Percentiles rank a stretch among this genome's conserved stretches.
These are phyloP conservation scores for Suhomyces kilbournensis DNA, from an alignment of 805 yeast genomes.

Conservation along the genomic window DNA sequence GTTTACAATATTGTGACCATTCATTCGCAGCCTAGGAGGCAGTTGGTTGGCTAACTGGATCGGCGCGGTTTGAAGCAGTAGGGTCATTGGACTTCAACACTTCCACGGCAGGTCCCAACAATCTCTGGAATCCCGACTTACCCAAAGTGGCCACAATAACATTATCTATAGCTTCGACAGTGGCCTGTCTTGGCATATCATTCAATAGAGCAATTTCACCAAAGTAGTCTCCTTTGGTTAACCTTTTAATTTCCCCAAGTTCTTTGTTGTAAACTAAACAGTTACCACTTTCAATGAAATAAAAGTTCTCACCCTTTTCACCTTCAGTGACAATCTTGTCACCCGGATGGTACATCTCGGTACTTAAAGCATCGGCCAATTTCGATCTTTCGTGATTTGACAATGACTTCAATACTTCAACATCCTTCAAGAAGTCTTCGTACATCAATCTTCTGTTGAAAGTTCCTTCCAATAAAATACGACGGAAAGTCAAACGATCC, in stretches of 20 bases:
- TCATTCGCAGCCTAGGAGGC: not conserved
- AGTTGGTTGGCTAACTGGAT: not conserved
- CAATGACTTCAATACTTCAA: slow-evolving; percentile 73
- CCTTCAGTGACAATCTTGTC: slow-evolving; percentile 81
- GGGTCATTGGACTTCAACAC: slow-evolving; percentile 87
- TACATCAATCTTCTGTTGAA: slow-evolving; percentile 87
- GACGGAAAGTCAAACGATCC: slow-evolving; percentile 89
- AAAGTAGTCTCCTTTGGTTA: slow-evolving; percentile 85
- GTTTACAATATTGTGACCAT: not conserved
- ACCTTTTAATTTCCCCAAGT: slow-evolving; percentile 56
- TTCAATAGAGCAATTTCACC: slow-evolving; percentile 94
- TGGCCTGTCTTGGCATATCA: slow-evolving; percentile 92
- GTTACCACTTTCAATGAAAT: slow-evolving; percentile 63
- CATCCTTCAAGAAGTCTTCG: slow-evolving; percentile 82
- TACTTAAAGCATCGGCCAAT: slow-evolving; percentile 89
- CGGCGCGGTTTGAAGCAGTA: slow-evolving; percentile 1
- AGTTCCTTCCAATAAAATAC: slow-evolving; percentile 86
- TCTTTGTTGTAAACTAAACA: slow-evolving; percentile 69
- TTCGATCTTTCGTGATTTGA: slow-evolving; percentile 81
- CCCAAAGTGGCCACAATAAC: slow-evolving; percentile 91
- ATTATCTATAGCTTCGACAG: slow-evolving; percentile 71
- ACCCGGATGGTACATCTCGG: slow-evolving; percentile 69
- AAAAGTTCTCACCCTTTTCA: slow-evolving; percentile 52
- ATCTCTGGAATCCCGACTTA: slow-evolving; percentile 88
- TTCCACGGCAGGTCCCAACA: slow-evolving; percentile 92